These are phyloP conservation scores for Leccinellum rugosiceps DNA, from an alignment of 768 basidiomycete species.

Conservation along the genomic window DNA sequence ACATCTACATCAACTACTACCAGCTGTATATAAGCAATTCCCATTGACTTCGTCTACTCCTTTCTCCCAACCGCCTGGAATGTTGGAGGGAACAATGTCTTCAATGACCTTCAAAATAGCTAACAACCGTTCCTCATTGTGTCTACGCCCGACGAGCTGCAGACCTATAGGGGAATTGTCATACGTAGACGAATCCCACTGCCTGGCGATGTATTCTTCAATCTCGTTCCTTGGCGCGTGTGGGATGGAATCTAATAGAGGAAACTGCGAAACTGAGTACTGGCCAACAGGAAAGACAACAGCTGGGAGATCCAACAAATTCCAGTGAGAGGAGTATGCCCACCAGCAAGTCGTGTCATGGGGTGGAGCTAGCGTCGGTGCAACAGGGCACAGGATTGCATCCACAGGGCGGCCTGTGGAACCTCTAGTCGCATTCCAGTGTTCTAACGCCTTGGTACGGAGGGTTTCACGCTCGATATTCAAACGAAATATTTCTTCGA, in stretches of 20 bases:
- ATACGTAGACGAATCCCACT: slow-evolving; percentile 43
- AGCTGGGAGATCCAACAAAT: slow-evolving; percentile 47
- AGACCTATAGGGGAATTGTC: slow-evolving; percentile 44
- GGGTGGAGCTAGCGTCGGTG: slow-evolving; percentile 46
- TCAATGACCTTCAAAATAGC: slow-evolving; percentile 44
- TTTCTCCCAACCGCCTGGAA: slow-evolving; percentile 9
- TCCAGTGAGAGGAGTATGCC: slow-evolving; percentile 53
- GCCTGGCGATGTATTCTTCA: slow-evolving; percentile 34
- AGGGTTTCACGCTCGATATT: slow-evolving; percentile 43
- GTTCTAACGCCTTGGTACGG: slow-evolving; percentile 36
- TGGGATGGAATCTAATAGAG: slow-evolving; percentile 9
- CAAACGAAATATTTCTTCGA: slow-evolving; percentile 44
- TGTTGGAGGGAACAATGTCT: slow-evolving; percentile 13
- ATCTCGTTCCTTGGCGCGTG: slow-evolving; percentile 33
- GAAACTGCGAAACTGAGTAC: slow-evolving; percentile 25
- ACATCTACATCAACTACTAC: neutral
- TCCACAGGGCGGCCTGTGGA: slow-evolving; percentile 46
- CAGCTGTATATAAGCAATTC: neutral
- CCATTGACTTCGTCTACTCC: slow-evolving; percentile 12
- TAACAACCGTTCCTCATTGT: slow-evolving; percentile 48
- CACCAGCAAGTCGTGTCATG: slow-evolving; percentile 49
- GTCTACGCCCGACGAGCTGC: slow-evolving; percentile 49
- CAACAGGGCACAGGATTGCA: slow-evolving; percentile 44
- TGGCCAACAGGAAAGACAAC: slow-evolving; percentile 46
- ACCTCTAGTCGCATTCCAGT: slow-evolving; percentile 42